Evolutionary conservation across 371 early-diverging fungal species (phyloP).

Genomic region (Rozella allomycis): DNA sequence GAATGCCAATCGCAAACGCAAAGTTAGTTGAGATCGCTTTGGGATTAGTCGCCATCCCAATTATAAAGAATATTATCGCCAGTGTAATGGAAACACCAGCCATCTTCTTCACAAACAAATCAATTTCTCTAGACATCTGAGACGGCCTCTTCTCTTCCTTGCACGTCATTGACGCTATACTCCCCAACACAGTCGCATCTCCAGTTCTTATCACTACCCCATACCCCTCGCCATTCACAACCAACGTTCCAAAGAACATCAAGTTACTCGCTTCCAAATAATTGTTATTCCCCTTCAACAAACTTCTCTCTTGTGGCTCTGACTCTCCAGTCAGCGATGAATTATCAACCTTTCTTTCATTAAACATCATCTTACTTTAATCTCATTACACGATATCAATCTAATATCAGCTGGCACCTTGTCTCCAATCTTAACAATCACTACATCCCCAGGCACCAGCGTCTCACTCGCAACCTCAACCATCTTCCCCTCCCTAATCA

Average conservation of each 20-base stretch:
- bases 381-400: slow-evolving; percentile 44
- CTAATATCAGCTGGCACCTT: slow-evolving; percentile 77
- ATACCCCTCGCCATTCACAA: slow-evolving; percentile 63
- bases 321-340: slow-evolving; percentile 88
- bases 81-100: slow-evolving; percentile 48
- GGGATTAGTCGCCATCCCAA: slow-evolving; percentile 25
- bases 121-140: slow-evolving; percentile 54
- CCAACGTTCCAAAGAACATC: slow-evolving; percentile 65
- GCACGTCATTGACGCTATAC: slow-evolving; percentile 70
- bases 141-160: slow-evolving; percentile 41
- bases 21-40: slow-evolving; percentile 53
- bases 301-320: slow-evolving; percentile 60
- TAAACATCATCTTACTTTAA: too few species aligned
- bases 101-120: slow-evolving; percentile 61
- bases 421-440: slow-evolving; percentile 68
- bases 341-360: slow-evolving; percentile 93
- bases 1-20: slow-evolving; percentile 43
- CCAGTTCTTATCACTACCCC: slow-evolving; percentile 81
- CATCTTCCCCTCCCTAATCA: slow-evolving; percentile 45
- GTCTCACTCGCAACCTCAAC: slow-evolving; percentile 35
- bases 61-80: slow-evolving; percentile 59
- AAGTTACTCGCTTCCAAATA: slow-evolving; percentile 78
- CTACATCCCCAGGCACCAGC: slow-evolving; percentile 69
- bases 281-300: slow-evolving; percentile 12
- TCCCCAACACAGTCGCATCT: slow-evolving; percentile 73